Percentiles rank a stretch among this genome's conserved stretches.
Conservation (phyloP, 768 basidiomycete species). For the Psilocybe cyanescens region DNA sequence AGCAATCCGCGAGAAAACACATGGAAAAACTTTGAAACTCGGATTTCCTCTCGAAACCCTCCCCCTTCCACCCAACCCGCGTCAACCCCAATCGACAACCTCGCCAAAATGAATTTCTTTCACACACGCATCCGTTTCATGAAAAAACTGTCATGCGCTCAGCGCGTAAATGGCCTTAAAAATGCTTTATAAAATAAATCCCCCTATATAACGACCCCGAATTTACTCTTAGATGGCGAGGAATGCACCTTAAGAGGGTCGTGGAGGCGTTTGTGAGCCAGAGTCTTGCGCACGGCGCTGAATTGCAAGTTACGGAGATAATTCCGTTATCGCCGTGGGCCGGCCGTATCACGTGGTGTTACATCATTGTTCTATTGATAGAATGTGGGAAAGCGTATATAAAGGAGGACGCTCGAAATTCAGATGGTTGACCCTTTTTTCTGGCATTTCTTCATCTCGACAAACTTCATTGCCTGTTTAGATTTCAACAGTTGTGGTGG, state of each 20-base stretch:
- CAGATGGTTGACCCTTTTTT: background rate
- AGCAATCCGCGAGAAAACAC: background rate
- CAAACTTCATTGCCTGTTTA: background rate
- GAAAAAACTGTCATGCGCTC: background rate
- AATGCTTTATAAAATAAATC: constrained; percentile 7
- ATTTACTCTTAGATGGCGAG: background rate
- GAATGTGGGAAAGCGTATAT: constrained; percentile 13
- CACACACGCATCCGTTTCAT: background rate
- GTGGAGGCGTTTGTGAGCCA: background rate
- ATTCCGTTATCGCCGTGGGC: constrained; percentile 10
- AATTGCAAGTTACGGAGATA: constrained; percentile 12
- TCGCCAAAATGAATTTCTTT: background rate
- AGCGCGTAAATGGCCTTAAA: background rate
- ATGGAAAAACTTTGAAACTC: background rate
- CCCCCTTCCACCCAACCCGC: background rate
- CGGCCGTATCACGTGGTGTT: constrained; percentile 2
- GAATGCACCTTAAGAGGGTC: background rate
- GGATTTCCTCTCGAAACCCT: background rate
- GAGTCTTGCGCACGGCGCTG: background rate
- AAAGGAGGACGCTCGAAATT: background rate
- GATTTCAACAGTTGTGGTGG: too few species aligned
- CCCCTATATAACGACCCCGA: background rate
- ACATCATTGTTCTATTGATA: constrained; percentile 9
- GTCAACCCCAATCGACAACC: background rate
- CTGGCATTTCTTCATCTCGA: background rate